Evolutionary conservation across 1,139 yeast species (phyloP).

Genomic region (Meyerozyma carpophila): DNA sequence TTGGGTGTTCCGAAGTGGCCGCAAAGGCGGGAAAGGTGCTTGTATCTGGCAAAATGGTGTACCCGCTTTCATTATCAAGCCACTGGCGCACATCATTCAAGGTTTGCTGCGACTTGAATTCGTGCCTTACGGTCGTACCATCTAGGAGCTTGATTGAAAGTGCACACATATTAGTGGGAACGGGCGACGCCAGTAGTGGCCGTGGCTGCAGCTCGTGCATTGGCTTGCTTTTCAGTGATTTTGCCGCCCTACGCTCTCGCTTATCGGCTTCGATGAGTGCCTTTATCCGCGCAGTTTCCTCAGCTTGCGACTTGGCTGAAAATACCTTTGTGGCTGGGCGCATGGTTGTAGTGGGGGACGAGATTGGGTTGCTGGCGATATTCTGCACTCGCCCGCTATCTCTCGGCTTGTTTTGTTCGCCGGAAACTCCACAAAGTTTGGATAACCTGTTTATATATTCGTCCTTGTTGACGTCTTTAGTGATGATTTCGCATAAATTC

Average conservation of each 20-base stretch:
- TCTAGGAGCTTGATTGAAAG: conserved; percentile 51
- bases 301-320: conserved; percentile 19
- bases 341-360: neutral
- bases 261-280: conserved; percentile 46
- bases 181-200: neutral
- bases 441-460: conserved; percentile 21
- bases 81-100: conserved; percentile 54
- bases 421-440: conserved; percentile 5
- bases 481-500: conserved; percentile 37
- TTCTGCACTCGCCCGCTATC: too few relatives aligned
- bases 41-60: conserved; percentile 27
- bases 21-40: conserved; percentile 34
- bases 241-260: conserved; percentile 31
- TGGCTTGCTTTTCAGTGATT: neutral
- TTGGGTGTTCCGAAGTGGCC: conserved; percentile 25
- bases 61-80: conserved; percentile 51
- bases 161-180: conserved; percentile 23
- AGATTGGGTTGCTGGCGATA: neutral
- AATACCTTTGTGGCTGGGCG: neutral
- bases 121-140: conserved; percentile 44
- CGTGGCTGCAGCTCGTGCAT: neutral
- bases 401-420: neutral
- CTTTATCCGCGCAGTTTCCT: conserved; percentile 53
- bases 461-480: conserved; percentile 19
- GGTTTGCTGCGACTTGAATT: conserved; percentile 37